Conservation (phyloP, 139 green algal species). For the Nannochloris sp. region DNA sequence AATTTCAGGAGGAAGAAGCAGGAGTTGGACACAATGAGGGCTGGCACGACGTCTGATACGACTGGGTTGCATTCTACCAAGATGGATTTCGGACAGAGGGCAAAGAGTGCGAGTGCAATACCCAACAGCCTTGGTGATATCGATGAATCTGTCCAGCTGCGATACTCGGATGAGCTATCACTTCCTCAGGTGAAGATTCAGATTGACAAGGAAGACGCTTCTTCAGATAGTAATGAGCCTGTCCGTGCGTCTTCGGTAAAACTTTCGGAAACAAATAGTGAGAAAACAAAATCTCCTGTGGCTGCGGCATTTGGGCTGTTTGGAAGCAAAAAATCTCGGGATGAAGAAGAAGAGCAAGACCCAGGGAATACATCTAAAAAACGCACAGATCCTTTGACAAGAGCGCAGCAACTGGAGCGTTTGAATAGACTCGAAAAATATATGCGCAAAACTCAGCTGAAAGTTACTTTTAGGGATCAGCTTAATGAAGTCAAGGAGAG, state of each 20-base stretch:
- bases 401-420: neutral
- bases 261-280: neutral
- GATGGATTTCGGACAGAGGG: neutral
- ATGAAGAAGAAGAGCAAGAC: neutral
- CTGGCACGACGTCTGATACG: neutral
- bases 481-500: conserved; percentile 17
- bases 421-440: conserved; percentile 37
- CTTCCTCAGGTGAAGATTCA: neutral
- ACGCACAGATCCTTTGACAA: neutral
- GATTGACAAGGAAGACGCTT: neutral
- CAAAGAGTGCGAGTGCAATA: neutral
- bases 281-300: neutral
- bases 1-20: neutral
- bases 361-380: neutral
- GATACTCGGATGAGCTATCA: neutral
- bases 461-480: conserved; percentile 43
- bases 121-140: neutral
- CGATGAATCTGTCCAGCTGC: neutral
- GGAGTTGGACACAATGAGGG: neutral
- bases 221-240: neutral
- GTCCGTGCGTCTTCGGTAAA: no score
- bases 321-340: neutral
- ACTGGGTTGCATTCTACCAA: neutral
- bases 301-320: neutral
- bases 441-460: conserved; percentile 52